Evolutionary conservation across 208 protist genomes (phyloP).

Genomic region (Endotrypanum monterogeii): DNA sequence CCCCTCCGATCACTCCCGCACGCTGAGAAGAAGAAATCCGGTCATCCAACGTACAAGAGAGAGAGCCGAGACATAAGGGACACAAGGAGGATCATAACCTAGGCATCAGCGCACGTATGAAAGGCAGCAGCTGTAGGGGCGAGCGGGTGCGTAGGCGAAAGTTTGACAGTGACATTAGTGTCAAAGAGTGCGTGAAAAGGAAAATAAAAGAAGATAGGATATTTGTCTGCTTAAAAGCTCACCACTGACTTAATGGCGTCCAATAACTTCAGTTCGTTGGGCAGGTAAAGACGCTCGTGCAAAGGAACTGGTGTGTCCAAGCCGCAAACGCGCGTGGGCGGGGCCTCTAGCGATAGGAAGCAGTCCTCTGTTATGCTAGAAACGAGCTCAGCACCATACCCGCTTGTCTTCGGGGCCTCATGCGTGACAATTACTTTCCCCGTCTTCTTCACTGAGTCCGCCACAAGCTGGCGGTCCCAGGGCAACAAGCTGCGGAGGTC

Average conservation of each 20-base stretch:
- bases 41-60: not conserved
- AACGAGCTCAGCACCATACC: constrained; percentile 95
- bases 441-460: constrained; percentile 92
- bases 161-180: not conserved
- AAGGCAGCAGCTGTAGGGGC: not conserved
- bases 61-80: too few relatives aligned
- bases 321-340: constrained; percentile 96
- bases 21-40: too few relatives aligned
- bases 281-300: constrained; percentile 96
- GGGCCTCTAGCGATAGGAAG: constrained; percentile 96
- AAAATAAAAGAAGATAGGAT: not conserved
- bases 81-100: not conserved
- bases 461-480: constrained; percentile 96
- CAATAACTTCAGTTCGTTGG: constrained; percentile 92
- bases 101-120: not conserved
- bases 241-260: constrained; percentile 65
- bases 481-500: constrained; percentile 95
- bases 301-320: constrained; percentile 97
- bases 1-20: too few relatives aligned
- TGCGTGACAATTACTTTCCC: constrained; percentile 92
- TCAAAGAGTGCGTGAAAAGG: not conserved
- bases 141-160: not conserved
- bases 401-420: constrained; percentile 94
- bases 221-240: constrained; percentile 30
- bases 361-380: constrained; percentile 92